Percentiles rank a stretch among this genome's conserved stretches.
Conservation (phyloP, 129 eudicot species). For the Tanacetum coccineum region DNA sequence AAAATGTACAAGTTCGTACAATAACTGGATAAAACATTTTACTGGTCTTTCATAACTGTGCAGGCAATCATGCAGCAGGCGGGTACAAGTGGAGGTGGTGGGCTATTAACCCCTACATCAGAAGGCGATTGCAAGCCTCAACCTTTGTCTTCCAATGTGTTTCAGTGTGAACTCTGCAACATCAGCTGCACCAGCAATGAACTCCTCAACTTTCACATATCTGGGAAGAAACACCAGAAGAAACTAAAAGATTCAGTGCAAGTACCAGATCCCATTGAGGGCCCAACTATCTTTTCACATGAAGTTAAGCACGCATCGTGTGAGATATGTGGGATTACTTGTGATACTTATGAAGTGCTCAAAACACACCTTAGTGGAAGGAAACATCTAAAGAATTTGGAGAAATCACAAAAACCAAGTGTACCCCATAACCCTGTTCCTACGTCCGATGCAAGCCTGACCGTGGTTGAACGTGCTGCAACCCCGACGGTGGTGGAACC, state of each 20-base stretch:
- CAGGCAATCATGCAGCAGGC: constrained; percentile 17
- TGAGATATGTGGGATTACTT: constrained; percentile 32
- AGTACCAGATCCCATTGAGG: background rate
- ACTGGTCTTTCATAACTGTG: background rate
- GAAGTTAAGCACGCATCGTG: constrained; percentile 20
- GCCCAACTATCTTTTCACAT: background rate
- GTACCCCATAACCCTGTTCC: constrained; percentile 14
- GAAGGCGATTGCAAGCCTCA: background rate
- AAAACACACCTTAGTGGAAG: constrained; percentile 18
- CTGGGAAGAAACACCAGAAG: constrained; percentile 40
- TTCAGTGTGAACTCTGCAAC: constrained; percentile 39
- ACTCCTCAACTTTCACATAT: constrained; percentile 15
- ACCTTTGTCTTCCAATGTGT: background rate
- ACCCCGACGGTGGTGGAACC: too few relatives aligned
- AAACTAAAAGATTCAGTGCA: constrained; percentile 19
- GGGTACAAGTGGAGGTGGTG: background rate
- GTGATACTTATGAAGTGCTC: constrained; percentile 14
- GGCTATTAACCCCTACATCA: constrained; percentile 3
- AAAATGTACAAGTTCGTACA: too few relatives aligned
- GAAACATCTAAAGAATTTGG: constrained; percentile 30
- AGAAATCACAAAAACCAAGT: constrained; percentile 11
- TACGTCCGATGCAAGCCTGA: background rate
- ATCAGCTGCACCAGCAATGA: constrained; percentile 32
- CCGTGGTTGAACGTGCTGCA: too few relatives aligned
- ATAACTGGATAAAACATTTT: too few relatives aligned